Conservation (phyloP, 768 basidiomycete species). For the Leccinellum rugosiceps region DNA sequence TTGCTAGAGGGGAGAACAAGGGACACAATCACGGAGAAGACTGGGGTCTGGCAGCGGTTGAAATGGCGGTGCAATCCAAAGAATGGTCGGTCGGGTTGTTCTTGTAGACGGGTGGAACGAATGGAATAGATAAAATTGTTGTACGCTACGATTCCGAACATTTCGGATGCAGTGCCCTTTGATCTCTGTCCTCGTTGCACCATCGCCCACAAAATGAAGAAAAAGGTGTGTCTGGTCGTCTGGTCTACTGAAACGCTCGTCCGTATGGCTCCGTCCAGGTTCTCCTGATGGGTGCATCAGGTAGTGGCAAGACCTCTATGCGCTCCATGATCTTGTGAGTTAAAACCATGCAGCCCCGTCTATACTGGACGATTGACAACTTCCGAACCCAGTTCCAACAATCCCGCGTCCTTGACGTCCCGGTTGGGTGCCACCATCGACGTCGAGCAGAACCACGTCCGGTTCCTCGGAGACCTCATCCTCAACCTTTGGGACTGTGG, state of each 20-base stretch:
- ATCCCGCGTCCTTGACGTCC: slow-evolving; percentile 87
- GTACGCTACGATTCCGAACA: slow-evolving; percentile 2
- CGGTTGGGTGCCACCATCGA: slow-evolving; percentile 96
- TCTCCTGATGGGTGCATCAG: slow-evolving; percentile 96
- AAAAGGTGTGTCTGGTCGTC: slow-evolving; percentile 22
- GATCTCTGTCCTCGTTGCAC: not conserved
- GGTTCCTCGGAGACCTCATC: slow-evolving; percentile 93
- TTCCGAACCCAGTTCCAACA: slow-evolving; percentile 70
- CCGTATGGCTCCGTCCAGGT: slow-evolving; percentile 49
- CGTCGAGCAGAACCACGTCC: slow-evolving; percentile 96
- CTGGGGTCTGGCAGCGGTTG: slow-evolving; percentile 96
- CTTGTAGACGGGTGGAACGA: slow-evolving; percentile 5
- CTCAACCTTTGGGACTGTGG: slow-evolving; percentile 99
- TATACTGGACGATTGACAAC: slow-evolving; percentile 3
- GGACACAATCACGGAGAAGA: slow-evolving; percentile 98
- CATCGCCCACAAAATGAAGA: slow-evolving; percentile 27
- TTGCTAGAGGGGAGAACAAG: slow-evolving; percentile 63
- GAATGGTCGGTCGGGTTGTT: slow-evolving; percentile 74
- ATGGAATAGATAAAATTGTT: slow-evolving; percentile 1
- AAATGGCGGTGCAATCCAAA: slow-evolving; percentile 72
- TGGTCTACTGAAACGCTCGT: not conserved
- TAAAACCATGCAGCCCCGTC: not conserved
- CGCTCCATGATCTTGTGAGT: slow-evolving; percentile 97
- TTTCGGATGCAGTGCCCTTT: not conserved
- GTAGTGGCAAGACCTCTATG: slow-evolving; percentile 97